Percentiles rank a stretch among this genome's conserved stretches.
These are phyloP conservation scores for Discostella pseudostelligera DNA, from an alignment of 108 stramenopile genomes.

Conservation along the genomic window DNA sequence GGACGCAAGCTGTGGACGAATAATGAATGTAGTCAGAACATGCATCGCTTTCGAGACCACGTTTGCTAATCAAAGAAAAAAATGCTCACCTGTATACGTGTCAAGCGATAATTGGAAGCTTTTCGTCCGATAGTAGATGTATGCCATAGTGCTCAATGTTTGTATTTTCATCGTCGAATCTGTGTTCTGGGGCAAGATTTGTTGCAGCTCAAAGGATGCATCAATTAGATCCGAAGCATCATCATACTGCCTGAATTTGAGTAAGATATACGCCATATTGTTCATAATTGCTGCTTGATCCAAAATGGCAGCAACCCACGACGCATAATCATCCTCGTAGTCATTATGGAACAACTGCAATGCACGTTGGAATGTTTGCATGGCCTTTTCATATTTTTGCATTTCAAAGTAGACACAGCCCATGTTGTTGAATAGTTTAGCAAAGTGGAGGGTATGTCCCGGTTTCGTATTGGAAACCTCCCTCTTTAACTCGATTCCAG, in stretches of 20 bases:
- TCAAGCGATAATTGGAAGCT: slow-evolving; percentile 34
- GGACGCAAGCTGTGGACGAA: slow-evolving; percentile 30
- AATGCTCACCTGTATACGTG: slow-evolving; percentile 27
- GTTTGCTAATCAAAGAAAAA: too few species aligned
- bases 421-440: slow-evolving; percentile 51
- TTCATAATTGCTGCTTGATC: slow-evolving; percentile 51
- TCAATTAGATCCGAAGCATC: slow-evolving; percentile 50
- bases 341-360: slow-evolving; percentile 40
- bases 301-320: slow-evolving; percentile 35
- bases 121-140: slow-evolving; percentile 42
- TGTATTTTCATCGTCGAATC: slow-evolving; percentile 33
- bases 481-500: slow-evolving; percentile 38
- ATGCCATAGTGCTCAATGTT: slow-evolving; percentile 47
- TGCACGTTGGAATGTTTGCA: slow-evolving; percentile 46
- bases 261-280: slow-evolving; percentile 46
- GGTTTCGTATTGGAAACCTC: slow-evolving; percentile 31
- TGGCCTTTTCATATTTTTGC: slow-evolving; percentile 49
- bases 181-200: slow-evolving; percentile 27
- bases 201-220: slow-evolving; percentile 49
- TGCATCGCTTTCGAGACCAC: too few species aligned
- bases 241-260: slow-evolving; percentile 45
- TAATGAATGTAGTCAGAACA: neutral
- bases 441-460: slow-evolving; percentile 32
- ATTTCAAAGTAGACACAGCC: slow-evolving; percentile 45
- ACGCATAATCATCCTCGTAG: slow-evolving; percentile 29